Conservation (phyloP, 2,329 filamentous ascomycete genomes). For the Neofusicoccum laricinum region DNA sequence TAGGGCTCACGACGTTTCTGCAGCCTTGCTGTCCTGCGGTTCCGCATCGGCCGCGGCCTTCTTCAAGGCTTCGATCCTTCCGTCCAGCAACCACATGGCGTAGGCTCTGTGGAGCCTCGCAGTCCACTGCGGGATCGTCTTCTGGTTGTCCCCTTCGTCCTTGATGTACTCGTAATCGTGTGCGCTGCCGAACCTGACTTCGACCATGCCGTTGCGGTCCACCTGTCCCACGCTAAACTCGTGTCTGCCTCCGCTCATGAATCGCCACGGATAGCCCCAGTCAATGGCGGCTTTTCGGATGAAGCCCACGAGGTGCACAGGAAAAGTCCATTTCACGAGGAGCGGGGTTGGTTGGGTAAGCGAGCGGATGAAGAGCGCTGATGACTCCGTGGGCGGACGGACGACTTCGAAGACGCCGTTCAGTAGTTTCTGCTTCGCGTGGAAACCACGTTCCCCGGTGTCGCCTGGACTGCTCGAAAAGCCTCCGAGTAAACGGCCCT, state of each 20-base stretch:
- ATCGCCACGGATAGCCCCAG: constrained; percentile 14
- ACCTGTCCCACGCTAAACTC: constrained; percentile 5
- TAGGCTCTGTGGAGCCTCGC: constrained; percentile 1
- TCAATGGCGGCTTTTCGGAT: not conserved
- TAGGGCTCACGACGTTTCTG: not conserved
- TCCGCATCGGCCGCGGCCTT: not conserved
- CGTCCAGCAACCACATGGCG: constrained; percentile 13
- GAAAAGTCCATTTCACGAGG: not conserved
- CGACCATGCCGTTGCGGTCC: not conserved
- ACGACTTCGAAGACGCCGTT: constrained; percentile 4
- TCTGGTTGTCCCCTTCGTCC: constrained; percentile 2
- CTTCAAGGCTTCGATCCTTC: not conserved
- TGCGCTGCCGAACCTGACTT: constrained; percentile 3
- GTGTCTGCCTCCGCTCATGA: constrained; percentile 12
- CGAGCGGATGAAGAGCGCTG: not conserved
- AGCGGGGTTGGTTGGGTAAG: not conserved
- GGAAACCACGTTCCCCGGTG: constrained; percentile 10
- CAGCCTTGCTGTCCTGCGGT: not conserved
- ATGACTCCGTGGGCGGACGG: not conserved
- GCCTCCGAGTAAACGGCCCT: not conserved
- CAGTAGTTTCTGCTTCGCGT: not conserved
- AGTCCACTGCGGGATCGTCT: constrained; percentile 7
- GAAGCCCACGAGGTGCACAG: not conserved
- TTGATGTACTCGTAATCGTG: constrained; percentile 11
- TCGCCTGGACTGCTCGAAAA: not conserved